Evolutionary conservation across 805 yeast species (phyloP), one percentile per base, ranked within the genome.

Genomic region (Blastobotrys attinorum): DNA sequence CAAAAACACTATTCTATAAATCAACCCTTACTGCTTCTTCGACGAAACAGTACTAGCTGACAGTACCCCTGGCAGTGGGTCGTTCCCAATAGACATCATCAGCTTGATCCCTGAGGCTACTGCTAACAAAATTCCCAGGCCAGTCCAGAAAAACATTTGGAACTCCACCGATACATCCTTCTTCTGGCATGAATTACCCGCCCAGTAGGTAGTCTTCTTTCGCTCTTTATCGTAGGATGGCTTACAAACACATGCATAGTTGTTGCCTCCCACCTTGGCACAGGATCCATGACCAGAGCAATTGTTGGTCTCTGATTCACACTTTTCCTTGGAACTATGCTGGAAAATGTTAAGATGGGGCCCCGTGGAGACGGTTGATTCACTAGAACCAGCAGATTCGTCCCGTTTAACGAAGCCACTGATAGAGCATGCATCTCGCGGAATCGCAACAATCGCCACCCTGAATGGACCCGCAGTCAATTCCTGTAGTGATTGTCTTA

Each of bases 141-240:
- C 62, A 2, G 84, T 71, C 87, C 90, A 83, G 54, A 82, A 72
- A 50, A 83, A 68, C 54, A 83, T 69, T 56, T 83, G 76, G 53
- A 83, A 78, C 61, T 78, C 77, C 3, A 75, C 70, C 37, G 83
- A 72, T 47, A 82, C 71, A 55, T 84, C 89, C 54, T 69, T 70
- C 71, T 82, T 83, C 54, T 73, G 69, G 61, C 92, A 83, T 48
- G 77, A 75, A 46, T 47, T 48, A 16, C 72, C 72, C 13, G 67
- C 71, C 65, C 68, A 67, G 49, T 52, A 47, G 21, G 63, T 59
- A 25, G 59, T 59, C 45, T 50, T 55, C 31, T 50, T 43, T 43
- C 63, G 58, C 18, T 53, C 50, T 40, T 40, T 44, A 48, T 61
- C 59, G 46, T 46, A 58, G 17, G 63, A 49, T 11, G 56, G 41